These are phyloP conservation scores for Paracoccidioides brasiliensis DNA, from an alignment of 2,329 filamentous ascomycete genomes.

Conservation along the genomic window DNA sequence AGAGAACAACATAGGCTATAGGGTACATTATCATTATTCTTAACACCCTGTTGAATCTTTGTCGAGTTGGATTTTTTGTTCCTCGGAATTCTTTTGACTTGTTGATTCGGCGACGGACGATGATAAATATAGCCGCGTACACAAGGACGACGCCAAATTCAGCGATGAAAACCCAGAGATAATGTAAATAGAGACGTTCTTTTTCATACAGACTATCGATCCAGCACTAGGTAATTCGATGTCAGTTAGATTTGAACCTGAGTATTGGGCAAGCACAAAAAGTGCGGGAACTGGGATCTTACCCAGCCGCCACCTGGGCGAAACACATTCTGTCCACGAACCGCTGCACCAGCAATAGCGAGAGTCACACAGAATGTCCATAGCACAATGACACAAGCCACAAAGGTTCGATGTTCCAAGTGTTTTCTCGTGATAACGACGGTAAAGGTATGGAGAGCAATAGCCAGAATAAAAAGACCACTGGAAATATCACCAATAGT, in stretches of 20 bases:
- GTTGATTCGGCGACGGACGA: conserved; percentile 33
- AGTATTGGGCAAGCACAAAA: background rate
- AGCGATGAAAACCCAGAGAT: conserved; percentile 41
- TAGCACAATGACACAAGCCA: conserved; percentile 29
- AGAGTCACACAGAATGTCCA: conserved; percentile 36
- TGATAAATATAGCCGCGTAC: conserved; percentile 37
- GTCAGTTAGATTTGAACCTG: background rate
- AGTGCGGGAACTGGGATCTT: background rate
- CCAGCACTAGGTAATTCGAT: conserved; percentile 30
- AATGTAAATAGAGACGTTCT: conserved; percentile 38
- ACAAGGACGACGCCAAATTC: conserved; percentile 39
- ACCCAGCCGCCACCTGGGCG: background rate
- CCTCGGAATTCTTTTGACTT: conserved; percentile 22
- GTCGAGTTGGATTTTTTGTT: background rate
- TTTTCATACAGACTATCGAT: conserved; percentile 28
- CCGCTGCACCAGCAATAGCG: conserved; percentile 15
- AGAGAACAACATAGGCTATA: conserved; percentile 45
- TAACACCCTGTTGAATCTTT: conserved; percentile 23
- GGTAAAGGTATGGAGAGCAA: conserved; percentile 40
- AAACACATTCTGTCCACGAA: background rate
- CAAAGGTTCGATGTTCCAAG: conserved; percentile 33
- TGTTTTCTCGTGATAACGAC: conserved; percentile 36
- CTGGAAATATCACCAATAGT: conserved; percentile 40
- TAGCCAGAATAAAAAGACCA: conserved; percentile 40
- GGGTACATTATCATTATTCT: conserved; percentile 37